phyloP scores from a whole-genome alignment of 2,329 filamentous ascomycete genomes.

The Talaromyces albobiverticillius region DNA sequence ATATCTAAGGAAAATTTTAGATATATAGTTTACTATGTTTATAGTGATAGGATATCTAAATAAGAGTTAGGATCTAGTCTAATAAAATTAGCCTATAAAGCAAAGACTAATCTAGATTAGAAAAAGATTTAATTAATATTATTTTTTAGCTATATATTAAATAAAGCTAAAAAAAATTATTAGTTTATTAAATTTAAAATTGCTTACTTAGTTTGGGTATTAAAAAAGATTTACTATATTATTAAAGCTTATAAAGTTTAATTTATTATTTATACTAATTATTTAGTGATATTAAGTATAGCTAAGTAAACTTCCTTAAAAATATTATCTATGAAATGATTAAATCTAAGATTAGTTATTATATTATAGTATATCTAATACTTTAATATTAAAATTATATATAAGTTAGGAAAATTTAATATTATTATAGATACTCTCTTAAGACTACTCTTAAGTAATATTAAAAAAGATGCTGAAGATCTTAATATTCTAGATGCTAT shows the following conservation, averaged over 20 bases:
- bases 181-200: background rate
- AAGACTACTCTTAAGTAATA: background rate
- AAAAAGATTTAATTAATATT: background rate
- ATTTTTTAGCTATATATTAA: background rate
- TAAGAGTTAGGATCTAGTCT: too few relatives aligned
- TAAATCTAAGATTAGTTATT: background rate
- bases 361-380: background rate
- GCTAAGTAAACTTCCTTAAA: background rate
- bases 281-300: background rate
- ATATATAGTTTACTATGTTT: too few relatives aligned
- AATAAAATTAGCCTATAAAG: background rate
- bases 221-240: background rate
- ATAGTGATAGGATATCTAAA: too few relatives aligned
- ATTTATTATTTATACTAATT: background rate
- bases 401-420: background rate
- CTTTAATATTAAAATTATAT: background rate
- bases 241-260: background rate
- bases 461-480: background rate
- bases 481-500: too few relatives aligned
- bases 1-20: too few relatives aligned
- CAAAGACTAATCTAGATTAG: background rate
- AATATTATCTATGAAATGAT: background rate
- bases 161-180: background rate
- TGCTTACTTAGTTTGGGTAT: background rate
- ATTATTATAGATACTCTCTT: background rate